These are phyloP conservation scores for Salix exigua DNA, from an alignment of 345 rosid genomes.

Conservation along the genomic window DNA sequence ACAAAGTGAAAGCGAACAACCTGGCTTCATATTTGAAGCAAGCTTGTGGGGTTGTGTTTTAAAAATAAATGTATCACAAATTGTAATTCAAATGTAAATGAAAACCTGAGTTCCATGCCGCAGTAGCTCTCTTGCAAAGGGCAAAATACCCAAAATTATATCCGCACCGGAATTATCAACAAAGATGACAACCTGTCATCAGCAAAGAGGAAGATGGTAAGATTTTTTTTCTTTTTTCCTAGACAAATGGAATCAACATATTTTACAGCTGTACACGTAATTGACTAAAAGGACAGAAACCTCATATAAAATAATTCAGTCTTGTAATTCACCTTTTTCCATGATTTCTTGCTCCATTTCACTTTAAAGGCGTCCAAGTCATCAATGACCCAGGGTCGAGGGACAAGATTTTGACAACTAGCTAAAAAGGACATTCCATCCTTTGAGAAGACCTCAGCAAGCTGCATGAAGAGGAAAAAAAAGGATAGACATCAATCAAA, in stretches of 20 bases:
- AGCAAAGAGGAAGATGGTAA: conserved; percentile 22
- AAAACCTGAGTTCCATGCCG: conserved; percentile 80
- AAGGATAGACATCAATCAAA: neutral
- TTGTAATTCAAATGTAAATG: conserved; percentile 4
- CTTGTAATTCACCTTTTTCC: conserved; percentile 73
- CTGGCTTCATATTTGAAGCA: neutral
- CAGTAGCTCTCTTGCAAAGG: conserved; percentile 90
- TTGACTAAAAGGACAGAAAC: neutral
- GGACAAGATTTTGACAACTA: conserved; percentile 84
- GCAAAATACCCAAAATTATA: conserved; percentile 87
- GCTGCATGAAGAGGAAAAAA: conserved; percentile 44
- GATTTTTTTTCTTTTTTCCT: neutral
- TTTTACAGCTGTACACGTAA: neutral
- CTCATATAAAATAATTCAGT: conserved; percentile 2
- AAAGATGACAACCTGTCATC: conserved; percentile 77
- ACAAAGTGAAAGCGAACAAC: neutral
- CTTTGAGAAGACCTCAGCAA: conserved; percentile 93
- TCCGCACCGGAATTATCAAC: conserved; percentile 99
- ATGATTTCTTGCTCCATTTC: conserved; percentile 78
- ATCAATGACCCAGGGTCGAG: conserved; percentile 96
- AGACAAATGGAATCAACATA: neutral
- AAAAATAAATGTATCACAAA: conserved; percentile 2
- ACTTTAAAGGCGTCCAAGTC: conserved; percentile 74
- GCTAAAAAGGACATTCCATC: conserved; percentile 97
- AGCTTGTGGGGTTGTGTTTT: neutral